These are phyloP conservation scores for Talaromyces trachyspermus DNA, from an alignment of 495 filamentous ascomycete genomes.

Conservation along the genomic window DNA sequence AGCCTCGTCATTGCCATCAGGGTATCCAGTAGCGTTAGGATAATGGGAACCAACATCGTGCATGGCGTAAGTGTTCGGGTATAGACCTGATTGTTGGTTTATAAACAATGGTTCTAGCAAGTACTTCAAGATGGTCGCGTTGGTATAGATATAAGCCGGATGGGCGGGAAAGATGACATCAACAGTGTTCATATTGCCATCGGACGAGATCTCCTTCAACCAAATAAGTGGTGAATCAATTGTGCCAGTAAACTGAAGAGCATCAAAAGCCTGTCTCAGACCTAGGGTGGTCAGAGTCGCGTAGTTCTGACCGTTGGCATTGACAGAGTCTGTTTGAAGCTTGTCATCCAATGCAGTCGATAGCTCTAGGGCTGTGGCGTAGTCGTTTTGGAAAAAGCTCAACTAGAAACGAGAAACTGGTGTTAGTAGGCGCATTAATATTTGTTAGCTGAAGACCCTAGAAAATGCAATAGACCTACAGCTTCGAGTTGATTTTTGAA, in stretches of 20 bases:
- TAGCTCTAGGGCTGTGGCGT: conserved; percentile 10
- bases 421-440: too few species aligned
- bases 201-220: conserved; percentile 45
- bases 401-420: background rate
- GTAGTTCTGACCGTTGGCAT: conserved; percentile 34
- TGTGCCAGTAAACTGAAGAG: conserved; percentile 39
- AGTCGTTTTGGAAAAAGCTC: conserved; percentile 20
- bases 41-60: conserved; percentile 42
- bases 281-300: conserved; percentile 40
- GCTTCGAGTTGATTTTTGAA: conserved; percentile 40
- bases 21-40: conserved; percentile 43
- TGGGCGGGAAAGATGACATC: conserved; percentile 45
- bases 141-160: conserved; percentile 42
- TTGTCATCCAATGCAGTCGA: conserved; percentile 12
- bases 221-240: conserved; percentile 39
- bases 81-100: conserved; percentile 40
- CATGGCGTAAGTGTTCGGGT: conserved; percentile 33
- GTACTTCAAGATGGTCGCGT: conserved; percentile 41
- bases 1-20: conserved; percentile 33
- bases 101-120: conserved; percentile 43
- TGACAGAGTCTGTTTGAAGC: conserved; percentile 7
- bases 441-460: background rate
- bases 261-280: conserved; percentile 42
- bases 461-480: conserved; percentile 14
- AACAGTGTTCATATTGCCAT: conserved; percentile 48